Conservation (phyloP, 2,329 filamentous ascomycete species). For the Penicillium sp. region DNA sequence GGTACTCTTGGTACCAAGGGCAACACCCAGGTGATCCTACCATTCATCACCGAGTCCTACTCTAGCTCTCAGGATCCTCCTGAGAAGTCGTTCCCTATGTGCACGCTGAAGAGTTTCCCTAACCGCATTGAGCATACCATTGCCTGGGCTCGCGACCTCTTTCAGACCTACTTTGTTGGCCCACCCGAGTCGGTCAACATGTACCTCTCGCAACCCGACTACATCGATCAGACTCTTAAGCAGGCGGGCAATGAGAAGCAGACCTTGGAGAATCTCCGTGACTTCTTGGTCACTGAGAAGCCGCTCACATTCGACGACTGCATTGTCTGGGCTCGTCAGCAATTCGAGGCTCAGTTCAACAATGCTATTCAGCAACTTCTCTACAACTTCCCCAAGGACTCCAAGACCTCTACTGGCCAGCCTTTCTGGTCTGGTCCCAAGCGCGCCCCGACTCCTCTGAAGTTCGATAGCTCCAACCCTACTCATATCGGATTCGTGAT, state of each 20-base stretch:
- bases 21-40: constrained; percentile 94
- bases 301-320: constrained; percentile 94
- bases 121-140: constrained; percentile 99
- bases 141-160: constrained; percentile 94
- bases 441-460: constrained; percentile 87
- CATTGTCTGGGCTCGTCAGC: constrained; percentile 87
- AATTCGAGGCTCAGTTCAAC: constrained; percentile 97
- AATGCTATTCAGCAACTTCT: constrained; percentile 94
- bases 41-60: constrained; percentile 91
- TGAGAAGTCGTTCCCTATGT: constrained; percentile 99
- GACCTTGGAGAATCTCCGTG: constrained; percentile 84
- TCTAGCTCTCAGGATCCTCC: constrained; percentile 96
- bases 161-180: constrained; percentile 91
- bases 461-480: constrained; percentile 81
- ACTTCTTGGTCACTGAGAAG: constrained; percentile 89
- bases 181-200: constrained; percentile 92
- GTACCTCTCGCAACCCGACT: constrained; percentile 89
- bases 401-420: constrained; percentile 81
- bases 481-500: constrained; percentile 89
- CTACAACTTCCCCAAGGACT: constrained; percentile 96
- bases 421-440: constrained; percentile 99
- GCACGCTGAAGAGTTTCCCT: constrained; percentile 93
- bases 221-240: constrained; percentile 82
- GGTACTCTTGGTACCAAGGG: constrained; percentile 98
- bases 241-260: constrained; percentile 94